phyloP scores from a whole-genome alignment of 169 alveolate genomes.

The Cryptosporidium bovis region DNA sequence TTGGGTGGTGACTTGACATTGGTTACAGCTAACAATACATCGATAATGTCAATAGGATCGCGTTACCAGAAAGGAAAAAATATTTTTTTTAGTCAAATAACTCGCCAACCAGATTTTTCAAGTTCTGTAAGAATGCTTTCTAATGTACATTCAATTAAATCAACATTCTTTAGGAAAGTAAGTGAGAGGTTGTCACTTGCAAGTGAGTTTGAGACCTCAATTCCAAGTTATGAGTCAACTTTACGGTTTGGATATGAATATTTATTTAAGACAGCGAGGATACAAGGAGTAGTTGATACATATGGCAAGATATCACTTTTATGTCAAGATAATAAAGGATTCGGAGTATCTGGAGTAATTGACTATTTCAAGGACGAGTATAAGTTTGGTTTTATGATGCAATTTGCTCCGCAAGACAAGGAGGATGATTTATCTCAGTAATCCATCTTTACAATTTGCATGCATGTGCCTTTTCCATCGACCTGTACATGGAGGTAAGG shows the following conservation, averaged over 20 bases:
- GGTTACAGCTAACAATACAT: conserved; percentile 88
- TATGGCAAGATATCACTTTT: conserved; percentile 89
- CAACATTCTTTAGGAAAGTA: conserved; percentile 84
- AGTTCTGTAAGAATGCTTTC: conserved; percentile 81
- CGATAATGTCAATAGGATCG: conserved; percentile 88
- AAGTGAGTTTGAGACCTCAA: conserved; percentile 88
- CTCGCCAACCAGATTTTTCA: conserved; percentile 89
- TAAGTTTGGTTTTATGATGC: conserved; percentile 92
- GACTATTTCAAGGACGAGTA: conserved; percentile 89
- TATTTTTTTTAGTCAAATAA: conserved; percentile 78
- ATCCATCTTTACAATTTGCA: background rate
- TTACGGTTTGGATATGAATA: conserved; percentile 89
- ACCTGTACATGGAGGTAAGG: too few relatives aligned
- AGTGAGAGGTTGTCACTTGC: conserved; percentile 90
- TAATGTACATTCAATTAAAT: conserved; percentile 81
- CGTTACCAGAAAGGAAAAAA: conserved; percentile 85
- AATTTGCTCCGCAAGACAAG: conserved; percentile 84
- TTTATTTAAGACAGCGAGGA: conserved; percentile 91
- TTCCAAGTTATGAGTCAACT: conserved; percentile 74
- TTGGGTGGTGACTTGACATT: conserved; percentile 91
- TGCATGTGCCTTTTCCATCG: background rate
- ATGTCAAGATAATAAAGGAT: conserved; percentile 88
- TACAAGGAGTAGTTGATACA: conserved; percentile 91
- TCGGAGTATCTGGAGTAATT: conserved; percentile 90
- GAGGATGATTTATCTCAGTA: conserved; percentile 19